Conservation (phyloP, 257 asterid genomes). For the Rhazya stricta region DNA sequence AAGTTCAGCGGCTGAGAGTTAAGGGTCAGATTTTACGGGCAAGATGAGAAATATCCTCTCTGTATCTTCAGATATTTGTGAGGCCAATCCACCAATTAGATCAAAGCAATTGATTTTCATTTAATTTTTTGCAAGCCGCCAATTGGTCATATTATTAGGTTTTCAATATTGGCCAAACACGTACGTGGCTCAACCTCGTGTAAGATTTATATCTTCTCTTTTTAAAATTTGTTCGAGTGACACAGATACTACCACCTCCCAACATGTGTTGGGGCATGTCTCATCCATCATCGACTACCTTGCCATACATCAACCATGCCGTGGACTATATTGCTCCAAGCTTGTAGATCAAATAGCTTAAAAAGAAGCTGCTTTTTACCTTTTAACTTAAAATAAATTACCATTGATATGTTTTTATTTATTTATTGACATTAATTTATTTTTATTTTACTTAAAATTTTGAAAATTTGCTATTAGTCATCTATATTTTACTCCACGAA, state of each 20-base stretch:
- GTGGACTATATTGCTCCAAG: too few relatives aligned
- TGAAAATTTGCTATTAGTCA: too few relatives aligned
- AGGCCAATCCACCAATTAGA: not conserved
- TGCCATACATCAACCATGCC: not conserved
- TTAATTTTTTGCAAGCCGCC: too few relatives aligned
- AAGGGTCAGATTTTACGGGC: slow-evolving; percentile 8
- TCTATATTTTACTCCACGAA: too few relatives aligned
- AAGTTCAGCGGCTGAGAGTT: not conserved
- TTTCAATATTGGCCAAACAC: not conserved
- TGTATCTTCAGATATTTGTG: slow-evolving; percentile 4
- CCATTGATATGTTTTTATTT: too few relatives aligned
- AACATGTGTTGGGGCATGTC: too few relatives aligned
- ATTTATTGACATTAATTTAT: too few relatives aligned
- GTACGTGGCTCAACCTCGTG: slow-evolving; percentile 44
- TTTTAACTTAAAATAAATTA: too few relatives aligned
- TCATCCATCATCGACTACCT: not conserved
- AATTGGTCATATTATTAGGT: not conserved
- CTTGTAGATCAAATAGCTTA: too few relatives aligned
- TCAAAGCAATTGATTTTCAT: slow-evolving; percentile 24
- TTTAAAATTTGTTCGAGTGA: not conserved
- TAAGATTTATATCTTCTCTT: slow-evolving; percentile 34
- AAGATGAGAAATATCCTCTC: slow-evolving; percentile 3
- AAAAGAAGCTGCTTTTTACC: too few relatives aligned
- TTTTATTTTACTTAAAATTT: too few relatives aligned
- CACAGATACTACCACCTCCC: slow-evolving; percentile 23